Conservation (phyloP, 1,139 yeast species). For the Geotrichum phurueaensis region DNA sequence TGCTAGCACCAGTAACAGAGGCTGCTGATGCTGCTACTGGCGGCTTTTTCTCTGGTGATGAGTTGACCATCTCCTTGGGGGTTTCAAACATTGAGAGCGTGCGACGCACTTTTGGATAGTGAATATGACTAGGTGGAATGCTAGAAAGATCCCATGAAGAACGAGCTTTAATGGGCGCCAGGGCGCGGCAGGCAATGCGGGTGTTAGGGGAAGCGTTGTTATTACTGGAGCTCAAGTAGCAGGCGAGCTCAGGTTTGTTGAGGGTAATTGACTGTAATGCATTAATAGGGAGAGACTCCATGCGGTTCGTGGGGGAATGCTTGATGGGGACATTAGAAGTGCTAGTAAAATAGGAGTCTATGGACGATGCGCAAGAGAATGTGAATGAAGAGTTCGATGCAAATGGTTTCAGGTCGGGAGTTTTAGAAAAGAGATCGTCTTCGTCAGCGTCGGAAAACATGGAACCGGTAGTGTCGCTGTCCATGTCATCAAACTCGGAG, state of each 20-base stretch:
- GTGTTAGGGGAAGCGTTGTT: not conserved
- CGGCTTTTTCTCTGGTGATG: conserved; percentile 28
- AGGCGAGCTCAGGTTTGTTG: conserved; percentile 12
- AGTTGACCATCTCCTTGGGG: conserved; percentile 33
- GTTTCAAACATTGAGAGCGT: conserved; percentile 61
- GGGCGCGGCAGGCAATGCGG: not conserved
- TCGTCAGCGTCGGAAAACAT: conserved; percentile 9
- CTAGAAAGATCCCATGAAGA: conserved; percentile 5
- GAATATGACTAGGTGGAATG: not conserved
- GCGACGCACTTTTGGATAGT: conserved; percentile 44
- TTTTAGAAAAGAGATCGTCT: not conserved
- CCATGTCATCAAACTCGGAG: conserved; percentile 3
- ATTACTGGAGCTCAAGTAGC: not conserved
- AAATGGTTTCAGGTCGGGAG: conserved; percentile 2
- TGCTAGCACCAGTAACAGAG: conserved; percentile 10
- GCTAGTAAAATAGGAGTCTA: conserved; percentile 9
- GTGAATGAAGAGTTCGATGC: conserved; percentile 5
- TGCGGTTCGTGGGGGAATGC: not conserved
- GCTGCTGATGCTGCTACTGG: conserved; percentile 15
- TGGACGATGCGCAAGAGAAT: conserved; percentile 5
- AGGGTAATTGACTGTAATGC: not conserved
- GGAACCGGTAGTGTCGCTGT: conserved; percentile 11
- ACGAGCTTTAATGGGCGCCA: not conserved
- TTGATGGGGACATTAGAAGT: conserved; percentile 6
- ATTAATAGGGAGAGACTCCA: conserved; percentile 10